Percentiles rank a stretch among this genome's conserved stretches.
phyloP scores from a whole-genome alignment of 441 rosid genomes.

The Kokia cookei region DNA sequence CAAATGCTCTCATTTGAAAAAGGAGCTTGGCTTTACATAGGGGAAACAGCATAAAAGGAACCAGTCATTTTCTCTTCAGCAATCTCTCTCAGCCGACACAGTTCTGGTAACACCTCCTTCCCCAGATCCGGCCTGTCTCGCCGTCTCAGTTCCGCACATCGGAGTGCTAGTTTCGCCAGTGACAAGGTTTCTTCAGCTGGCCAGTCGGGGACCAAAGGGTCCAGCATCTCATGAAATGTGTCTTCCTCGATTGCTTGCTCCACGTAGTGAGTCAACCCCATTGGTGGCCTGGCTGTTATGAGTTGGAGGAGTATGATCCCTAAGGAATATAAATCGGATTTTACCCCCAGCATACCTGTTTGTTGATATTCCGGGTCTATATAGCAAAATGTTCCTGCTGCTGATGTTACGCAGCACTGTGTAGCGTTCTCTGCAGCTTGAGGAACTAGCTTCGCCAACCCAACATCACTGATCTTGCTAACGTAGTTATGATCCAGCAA shows the following conservation, averaged over 20 bases:
- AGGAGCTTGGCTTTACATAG: slow-evolving; percentile 12
- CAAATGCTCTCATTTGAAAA: not conserved
- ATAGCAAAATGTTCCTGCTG: slow-evolving; percentile 68
- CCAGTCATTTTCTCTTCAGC: slow-evolving; percentile 38
- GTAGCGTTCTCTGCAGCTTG: slow-evolving; percentile 52
- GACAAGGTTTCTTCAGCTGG: slow-evolving; percentile 46
- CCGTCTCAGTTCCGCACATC: slow-evolving; percentile 51
- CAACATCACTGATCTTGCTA: slow-evolving; percentile 67
- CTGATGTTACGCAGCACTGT: slow-evolving; percentile 40
- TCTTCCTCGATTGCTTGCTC: slow-evolving; percentile 39
- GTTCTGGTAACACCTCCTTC: slow-evolving; percentile 50
- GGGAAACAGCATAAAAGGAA: slow-evolving; percentile 24
- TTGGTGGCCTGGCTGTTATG: slow-evolving; percentile 49
- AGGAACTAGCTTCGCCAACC: slow-evolving; percentile 60
- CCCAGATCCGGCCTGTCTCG: slow-evolving; percentile 71
- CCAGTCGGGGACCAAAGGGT: slow-evolving; percentile 56
- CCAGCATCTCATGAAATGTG: slow-evolving; percentile 39
- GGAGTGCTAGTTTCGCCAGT: slow-evolving; percentile 46
- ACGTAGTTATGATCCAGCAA: slow-evolving; percentile 60
- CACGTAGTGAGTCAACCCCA: slow-evolving; percentile 39
- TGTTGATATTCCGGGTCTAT: slow-evolving; percentile 77
- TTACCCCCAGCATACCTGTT: slow-evolving; percentile 68
- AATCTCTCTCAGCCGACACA: slow-evolving; percentile 36
- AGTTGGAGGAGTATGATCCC: slow-evolving; percentile 66
- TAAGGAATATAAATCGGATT: slow-evolving; percentile 64